Conservation (phyloP, 192 early-diverging fungal genomes). For the Umbelopsis sp. region DNA sequence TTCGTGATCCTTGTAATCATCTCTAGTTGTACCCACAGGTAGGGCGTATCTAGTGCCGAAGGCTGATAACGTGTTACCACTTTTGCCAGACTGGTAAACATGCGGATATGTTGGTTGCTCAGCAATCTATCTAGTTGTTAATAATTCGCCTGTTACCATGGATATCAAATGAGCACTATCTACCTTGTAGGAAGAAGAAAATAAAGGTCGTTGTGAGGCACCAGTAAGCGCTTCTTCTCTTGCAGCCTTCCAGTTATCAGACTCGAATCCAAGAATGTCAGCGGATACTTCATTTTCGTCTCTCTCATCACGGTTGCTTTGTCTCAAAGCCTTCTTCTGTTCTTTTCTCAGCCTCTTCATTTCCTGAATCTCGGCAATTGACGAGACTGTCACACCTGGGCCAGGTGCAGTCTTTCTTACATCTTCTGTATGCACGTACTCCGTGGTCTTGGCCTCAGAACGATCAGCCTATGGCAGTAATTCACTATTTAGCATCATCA, state of each 20-base stretch:
- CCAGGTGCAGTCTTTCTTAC: constrained; percentile 53
- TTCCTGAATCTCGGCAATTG: constrained; percentile 62
- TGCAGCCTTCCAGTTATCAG: constrained; percentile 54
- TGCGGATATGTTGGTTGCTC: constrained; percentile 67
- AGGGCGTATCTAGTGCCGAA: constrained; percentile 82
- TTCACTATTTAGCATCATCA: constrained; percentile 1
- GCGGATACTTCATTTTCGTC: constrained; percentile 56
- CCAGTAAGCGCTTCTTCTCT: constrained; percentile 65
- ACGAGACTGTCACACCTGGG: constrained; percentile 65
- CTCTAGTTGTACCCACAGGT: constrained; percentile 73
- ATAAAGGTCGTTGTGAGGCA: constrained; percentile 43
- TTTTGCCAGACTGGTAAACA: constrained; percentile 75
- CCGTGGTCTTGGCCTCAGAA: constrained; percentile 19
- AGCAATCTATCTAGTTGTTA: constrained; percentile 4
- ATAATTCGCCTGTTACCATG: constrained; percentile 17
- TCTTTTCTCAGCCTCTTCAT: constrained; percentile 69
- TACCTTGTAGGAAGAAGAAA: constrained; percentile 45
- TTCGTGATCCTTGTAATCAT: constrained; percentile 84
- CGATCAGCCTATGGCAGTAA: background rate
- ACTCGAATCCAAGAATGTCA: constrained; percentile 69
- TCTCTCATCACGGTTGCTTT: background rate
- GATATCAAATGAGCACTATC: background rate
- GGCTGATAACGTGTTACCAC: constrained; percentile 72
- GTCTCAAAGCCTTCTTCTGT: constrained; percentile 55
- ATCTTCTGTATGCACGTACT: constrained; percentile 32